phyloP scores from a whole-genome alignment of 164 flowering plant genomes.

The Chimonanthus praecox region DNA sequence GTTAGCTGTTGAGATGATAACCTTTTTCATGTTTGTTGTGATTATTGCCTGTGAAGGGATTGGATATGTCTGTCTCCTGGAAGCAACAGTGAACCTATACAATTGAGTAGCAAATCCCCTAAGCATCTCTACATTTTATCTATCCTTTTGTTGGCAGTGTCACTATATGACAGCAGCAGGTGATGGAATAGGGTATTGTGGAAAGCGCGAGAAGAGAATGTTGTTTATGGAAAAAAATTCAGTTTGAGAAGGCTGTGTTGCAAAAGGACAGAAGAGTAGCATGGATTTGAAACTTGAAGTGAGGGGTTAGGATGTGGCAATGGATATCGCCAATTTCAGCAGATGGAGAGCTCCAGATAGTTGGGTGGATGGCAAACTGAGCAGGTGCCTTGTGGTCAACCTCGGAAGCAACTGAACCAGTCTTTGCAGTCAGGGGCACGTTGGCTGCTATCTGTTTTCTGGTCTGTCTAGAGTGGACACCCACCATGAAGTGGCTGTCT shows the following conservation, averaged over 20 bases:
- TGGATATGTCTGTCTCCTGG: not conserved
- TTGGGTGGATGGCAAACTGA: conserved; percentile 35
- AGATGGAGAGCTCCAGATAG: conserved; percentile 18
- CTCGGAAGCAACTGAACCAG: conserved; percentile 20
- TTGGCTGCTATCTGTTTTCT: conserved; percentile 21
- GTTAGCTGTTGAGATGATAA: not conserved
- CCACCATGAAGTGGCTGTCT: conserved; percentile 58
- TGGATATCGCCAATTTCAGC: not conserved
- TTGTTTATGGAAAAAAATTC: not conserved
- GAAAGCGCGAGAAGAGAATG: not conserved
- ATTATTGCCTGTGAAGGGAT: not conserved
- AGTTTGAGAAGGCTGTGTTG: conserved; percentile 11
- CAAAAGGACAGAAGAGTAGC: conserved; percentile 14
- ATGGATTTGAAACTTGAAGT: conserved; percentile 9
- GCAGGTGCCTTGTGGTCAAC: conserved; percentile 29
- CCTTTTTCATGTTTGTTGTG: not conserved
- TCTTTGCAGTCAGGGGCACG: conserved; percentile 27
- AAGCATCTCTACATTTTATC: too few relatives aligned
- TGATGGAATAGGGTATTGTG: conserved; percentile 1
- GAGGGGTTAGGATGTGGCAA: not conserved
- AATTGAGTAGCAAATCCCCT: too few relatives aligned
- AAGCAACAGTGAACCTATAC: too few relatives aligned
- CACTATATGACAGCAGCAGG: conserved; percentile 15
- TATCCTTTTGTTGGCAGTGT: not conserved
- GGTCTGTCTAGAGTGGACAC: conserved; percentile 30